A percentile compares a stretch with the other conserved stretches of the same genome.
These are phyloP conservation scores for Saturnispora halmiae DNA, from an alignment of 805 yeast species.

Conservation along the genomic window DNA sequence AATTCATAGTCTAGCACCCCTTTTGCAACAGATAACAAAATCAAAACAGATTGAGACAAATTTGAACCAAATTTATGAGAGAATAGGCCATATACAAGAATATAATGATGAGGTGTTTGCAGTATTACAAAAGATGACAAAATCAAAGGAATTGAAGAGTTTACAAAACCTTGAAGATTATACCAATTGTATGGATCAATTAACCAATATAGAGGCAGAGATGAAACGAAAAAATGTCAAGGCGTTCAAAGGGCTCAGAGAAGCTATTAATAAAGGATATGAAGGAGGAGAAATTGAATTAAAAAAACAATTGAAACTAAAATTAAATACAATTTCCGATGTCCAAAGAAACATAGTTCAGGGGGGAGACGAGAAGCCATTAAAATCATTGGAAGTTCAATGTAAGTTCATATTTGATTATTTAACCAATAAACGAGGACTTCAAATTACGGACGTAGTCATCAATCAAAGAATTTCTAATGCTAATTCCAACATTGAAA, in stretches of 20 bases:
- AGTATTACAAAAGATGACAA: conserved; percentile 19
- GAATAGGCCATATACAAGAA: conserved; percentile 28
- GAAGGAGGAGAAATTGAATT: conserved; percentile 48
- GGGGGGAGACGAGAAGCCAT: conserved; percentile 27
- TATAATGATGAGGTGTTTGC: conserved; percentile 8
- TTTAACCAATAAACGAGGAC: conserved; percentile 29
- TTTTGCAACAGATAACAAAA: conserved; percentile 4
- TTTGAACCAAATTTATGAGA: conserved; percentile 37
- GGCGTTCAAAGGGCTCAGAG: conserved; percentile 59
- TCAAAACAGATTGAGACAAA: conserved; percentile 2
- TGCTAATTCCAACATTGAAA: conserved; percentile 33
- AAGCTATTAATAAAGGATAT: conserved; percentile 48
- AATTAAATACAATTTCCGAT: conserved; percentile 28
- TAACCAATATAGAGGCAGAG: conserved; percentile 22
- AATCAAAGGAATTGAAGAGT: conserved; percentile 22
- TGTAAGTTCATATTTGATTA: conserved; percentile 37
- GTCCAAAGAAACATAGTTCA: conserved; percentile 4
- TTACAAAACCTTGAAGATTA: conserved; percentile 36
- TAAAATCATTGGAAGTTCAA: conserved; percentile 29
- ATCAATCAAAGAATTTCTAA: conserved; percentile 34
- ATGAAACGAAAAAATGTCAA: conserved; percentile 24
- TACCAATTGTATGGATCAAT: conserved; percentile 28
- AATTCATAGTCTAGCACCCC: conserved; percentile 32
- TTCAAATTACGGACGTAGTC: conserved; percentile 29
- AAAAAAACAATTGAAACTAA: conserved; percentile 38